Base-by-base conservation (phyloP, 2,329 filamentous ascomycete genomes). In the Trichoderma endophyticum region DNA sequence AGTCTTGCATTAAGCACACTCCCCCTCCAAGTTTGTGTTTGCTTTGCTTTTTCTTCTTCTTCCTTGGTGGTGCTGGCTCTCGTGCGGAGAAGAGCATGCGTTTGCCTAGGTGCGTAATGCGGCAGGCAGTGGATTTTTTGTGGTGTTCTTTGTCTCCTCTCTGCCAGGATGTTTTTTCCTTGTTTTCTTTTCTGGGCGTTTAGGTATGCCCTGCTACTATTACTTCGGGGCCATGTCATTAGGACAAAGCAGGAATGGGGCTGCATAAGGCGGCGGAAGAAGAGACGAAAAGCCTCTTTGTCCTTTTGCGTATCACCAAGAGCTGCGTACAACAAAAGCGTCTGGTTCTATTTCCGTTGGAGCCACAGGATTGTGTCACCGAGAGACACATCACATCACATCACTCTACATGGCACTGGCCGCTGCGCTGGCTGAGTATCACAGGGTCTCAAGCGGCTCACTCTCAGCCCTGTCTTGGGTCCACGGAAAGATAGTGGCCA, bases 311-410 rank as follows among this genome's bases (percentile, higher is more conserved):
- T 59, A 57, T 28, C 48, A 57, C 64, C 64, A 30, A 36, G n/a
- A 21, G n/a, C 18, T 48, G n/a, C 43, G 43, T 51, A 9, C 18
- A 7, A 21, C 48, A 34, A 39, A 39, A 18, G 14, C 11, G 6
- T n/a, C 39, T 43, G 39, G 39, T 6, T 59, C 51, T 15, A 26
- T 21, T 43, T 59, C 32, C 28, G 54, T 36, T 59, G 65, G 65
- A 48, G 65, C 54, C 65, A 68, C 34, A 59, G n/a, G 34, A 59
- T 60, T 60, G 54, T 68, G 34, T 60, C 56, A 60, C 54, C 11
- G 36, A 39, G 65, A 68, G 54, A 68, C 54, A 68, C 65, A 68
- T 68, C 65, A 68, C 65, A 57, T 68, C 65, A 68, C 54, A 68
- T 24, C 34, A 32, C 65, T 66, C 48, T 54, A 56, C 64, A 67